Evolutionary conservation across 768 basidiomycete genomes (phyloP), one percentile per base, ranked within the genome.

Genomic region (Termitomyces sp.): DNA sequence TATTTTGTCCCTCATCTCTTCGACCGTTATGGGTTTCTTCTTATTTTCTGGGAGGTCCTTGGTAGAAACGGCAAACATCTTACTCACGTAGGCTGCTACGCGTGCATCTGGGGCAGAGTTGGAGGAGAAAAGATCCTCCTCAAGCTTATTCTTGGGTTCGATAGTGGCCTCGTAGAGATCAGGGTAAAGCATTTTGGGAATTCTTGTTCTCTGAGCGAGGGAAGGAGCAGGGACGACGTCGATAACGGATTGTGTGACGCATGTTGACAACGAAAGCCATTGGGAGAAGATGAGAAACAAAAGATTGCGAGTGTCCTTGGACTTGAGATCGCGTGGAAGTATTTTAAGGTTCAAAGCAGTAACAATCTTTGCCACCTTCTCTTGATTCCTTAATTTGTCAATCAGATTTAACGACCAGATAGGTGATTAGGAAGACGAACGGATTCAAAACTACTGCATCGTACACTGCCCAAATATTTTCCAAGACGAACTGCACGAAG

Each of bases 391-490:
- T 63, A 25, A 11, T 34, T 29, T 34, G 12, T 12, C 11, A 32
- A 9, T 43, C 46, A 49, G 41, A 54, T 61, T 54, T 62, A 57
- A n/a, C n/a, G n/a, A 68, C 54, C 65, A 60, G 7, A 45, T 12
- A 25, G 37, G 29, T 25, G 54, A 23, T 37, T 19, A 25, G 38
- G 51, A 52, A 47, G 14, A 85, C 96, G 67, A 66, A 98, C 96
- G 93, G 91, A 63, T 95, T 92, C 14, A 91, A 71, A 40, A 91
- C 73, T 14, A 95, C 87, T 16, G 90, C 92, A 65, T 97, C 93
- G 68, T 98, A 99, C 11, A 97, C 90, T 16, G 92, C 89, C 95
- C 96, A 99, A 25, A 99, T 81, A 69, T 98, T 98, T 53, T 98
- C 97, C 62, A 99, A 73, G 12, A 99, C 89, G 63, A 98, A 96